phyloP scores from a whole-genome alignment of 129 eudicot genomes.

The Saussurea involucrata region DNA sequence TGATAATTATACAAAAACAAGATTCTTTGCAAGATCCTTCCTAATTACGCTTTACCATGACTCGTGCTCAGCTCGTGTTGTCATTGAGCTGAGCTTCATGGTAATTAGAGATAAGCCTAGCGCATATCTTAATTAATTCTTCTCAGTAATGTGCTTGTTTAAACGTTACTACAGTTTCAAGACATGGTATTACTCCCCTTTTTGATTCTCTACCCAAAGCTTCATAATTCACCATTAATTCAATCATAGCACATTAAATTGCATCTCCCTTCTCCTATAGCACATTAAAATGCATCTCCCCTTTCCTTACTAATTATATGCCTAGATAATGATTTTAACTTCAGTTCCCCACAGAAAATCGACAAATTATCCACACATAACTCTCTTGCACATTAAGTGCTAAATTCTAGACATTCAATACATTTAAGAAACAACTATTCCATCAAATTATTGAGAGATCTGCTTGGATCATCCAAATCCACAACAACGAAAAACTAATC shows the following conservation, averaged over 20 bases:
- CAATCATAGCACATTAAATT: neutral
- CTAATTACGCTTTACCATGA: too few species aligned
- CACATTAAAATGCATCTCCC: neutral
- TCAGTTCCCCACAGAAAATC: neutral
- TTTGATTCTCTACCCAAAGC: too few species aligned
- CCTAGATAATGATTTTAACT: neutral
- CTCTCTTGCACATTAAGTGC: constrained; percentile 2
- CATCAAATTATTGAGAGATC: constrained; percentile 9
- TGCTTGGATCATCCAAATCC: constrained; percentile 13
- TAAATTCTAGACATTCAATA: neutral
- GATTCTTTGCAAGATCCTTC: too few species aligned
- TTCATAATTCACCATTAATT: neutral
- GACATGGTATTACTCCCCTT: too few species aligned
- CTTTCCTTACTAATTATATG: neutral
- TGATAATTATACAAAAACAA: too few species aligned
- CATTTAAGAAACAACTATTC: neutral
- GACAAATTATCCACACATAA: neutral
- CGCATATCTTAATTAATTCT: too few species aligned
- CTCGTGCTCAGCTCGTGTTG: too few species aligned
- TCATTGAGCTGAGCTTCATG: too few species aligned
- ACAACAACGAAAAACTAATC: neutral
- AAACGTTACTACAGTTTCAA: too few species aligned
- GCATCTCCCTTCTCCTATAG: neutral
- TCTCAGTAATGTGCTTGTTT: too few species aligned
- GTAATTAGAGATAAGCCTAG: too few species aligned